These are phyloP conservation scores for Craterostigma plantagineum DNA, from an alignment of 257 asterid species.

Conservation along the genomic window DNA sequence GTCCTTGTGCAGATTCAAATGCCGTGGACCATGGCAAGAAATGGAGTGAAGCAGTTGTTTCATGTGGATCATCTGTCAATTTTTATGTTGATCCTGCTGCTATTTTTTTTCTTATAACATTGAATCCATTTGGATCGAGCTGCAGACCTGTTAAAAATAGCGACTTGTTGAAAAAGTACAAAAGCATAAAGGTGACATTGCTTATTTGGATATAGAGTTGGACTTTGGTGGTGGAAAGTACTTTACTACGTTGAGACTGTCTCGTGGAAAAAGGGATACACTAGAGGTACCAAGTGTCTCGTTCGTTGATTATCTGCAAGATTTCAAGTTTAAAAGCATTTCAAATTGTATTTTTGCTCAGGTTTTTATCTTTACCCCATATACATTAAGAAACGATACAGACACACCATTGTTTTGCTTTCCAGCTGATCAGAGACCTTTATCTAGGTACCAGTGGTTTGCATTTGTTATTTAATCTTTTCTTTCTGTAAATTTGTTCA, in stretches of 20 bases:
- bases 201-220: conserved; percentile 74
- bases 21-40: conserved; percentile 14
- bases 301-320: background rate
- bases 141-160: conserved; percentile 59
- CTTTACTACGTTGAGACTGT: conserved; percentile 69
- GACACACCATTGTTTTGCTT: conserved; percentile 32
- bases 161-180: conserved; percentile 65
- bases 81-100: conserved; percentile 70
- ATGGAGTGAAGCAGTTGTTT: conserved; percentile 48
- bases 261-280: conserved; percentile 63
- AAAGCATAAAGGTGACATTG: conserved; percentile 43
- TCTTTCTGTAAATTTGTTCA: no score
- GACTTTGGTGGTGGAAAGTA: conserved; percentile 74
- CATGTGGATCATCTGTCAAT: conserved; percentile 51
- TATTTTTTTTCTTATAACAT: conserved; percentile 47
- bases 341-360: conserved; percentile 18
- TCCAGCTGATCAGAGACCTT: conserved; percentile 50
- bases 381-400: conserved; percentile 52
- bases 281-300: conserved; percentile 31
- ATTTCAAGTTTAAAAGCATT: conserved; percentile 7
- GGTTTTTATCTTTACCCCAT: conserved; percentile 53
- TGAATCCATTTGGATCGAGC: conserved; percentile 47
- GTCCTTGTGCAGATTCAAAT: conserved; percentile 41
- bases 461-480: no score
- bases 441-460: conserved; percentile 34